These are phyloP conservation scores for Neofusicoccum sp. DNA, from an alignment of 2,329 filamentous ascomycete genomes.

Conservation along the genomic window DNA sequence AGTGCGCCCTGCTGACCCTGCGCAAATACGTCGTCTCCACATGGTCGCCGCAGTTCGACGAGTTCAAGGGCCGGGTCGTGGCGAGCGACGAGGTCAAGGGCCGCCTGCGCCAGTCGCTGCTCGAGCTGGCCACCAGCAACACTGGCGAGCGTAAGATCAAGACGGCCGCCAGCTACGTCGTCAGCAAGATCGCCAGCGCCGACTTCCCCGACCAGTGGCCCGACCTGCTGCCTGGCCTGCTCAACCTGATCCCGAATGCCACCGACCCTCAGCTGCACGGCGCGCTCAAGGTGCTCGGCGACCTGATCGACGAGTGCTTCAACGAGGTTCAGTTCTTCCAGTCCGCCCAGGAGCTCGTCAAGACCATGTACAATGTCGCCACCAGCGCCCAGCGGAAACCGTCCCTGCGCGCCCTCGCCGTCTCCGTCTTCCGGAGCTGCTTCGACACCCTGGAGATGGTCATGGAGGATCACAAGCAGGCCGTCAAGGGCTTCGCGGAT, in stretches of 20 bases:
- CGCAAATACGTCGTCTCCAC: slow-evolving; percentile 80
- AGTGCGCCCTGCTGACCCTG: slow-evolving; percentile 76
- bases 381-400: slow-evolving; percentile 72
- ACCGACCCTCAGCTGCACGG: slow-evolving; percentile 82
- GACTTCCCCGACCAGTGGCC: slow-evolving; percentile 97
- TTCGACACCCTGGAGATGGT: slow-evolving; percentile 97
- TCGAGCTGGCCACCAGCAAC: slow-evolving; percentile 74
- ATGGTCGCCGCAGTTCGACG: slow-evolving; percentile 76
- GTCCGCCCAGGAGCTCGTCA: slow-evolving; percentile 81
- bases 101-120: slow-evolving; percentile 68
- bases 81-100: slow-evolving; percentile 72
- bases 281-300: slow-evolving; percentile 79
- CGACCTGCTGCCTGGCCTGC: slow-evolving; percentile 75
- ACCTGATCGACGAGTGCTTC: slow-evolving; percentile 89
- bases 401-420: slow-evolving; percentile 76
- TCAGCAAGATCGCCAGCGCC: slow-evolving; percentile 89
- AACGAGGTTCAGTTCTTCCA: slow-evolving; percentile 94
- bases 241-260: slow-evolving; percentile 73
- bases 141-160: slow-evolving; percentile 81
- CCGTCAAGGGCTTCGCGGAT: slow-evolving; percentile 86
- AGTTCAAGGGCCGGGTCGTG: slow-evolving; percentile 65
- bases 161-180: slow-evolving; percentile 79
- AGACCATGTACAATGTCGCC: slow-evolving; percentile 78
- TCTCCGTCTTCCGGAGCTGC: slow-evolving; percentile 85
- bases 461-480: slow-evolving; percentile 83